Base-by-base conservation (phyloP, 768 basidiomycete species). In the Thelephora ganbajun region DNA sequence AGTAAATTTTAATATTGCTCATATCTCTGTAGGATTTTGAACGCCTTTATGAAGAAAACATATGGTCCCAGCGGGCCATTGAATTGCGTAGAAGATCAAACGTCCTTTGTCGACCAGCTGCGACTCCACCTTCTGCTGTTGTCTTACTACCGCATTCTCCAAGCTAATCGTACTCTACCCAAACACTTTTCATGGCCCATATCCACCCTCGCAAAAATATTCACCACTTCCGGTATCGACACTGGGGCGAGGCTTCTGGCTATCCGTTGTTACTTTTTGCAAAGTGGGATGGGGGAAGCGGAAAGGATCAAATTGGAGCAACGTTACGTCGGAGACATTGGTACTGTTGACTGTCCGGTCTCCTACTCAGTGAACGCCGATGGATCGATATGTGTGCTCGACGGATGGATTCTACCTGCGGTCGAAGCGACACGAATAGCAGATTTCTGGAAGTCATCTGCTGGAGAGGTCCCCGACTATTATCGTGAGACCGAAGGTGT, bases 321-420 rank as follows among this genome's bases (percentile, higher is more conserved):
- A 18, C 60, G 72, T 35, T 61, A 77, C 3, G 61, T 93, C 1
- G 86, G 87, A 14, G 71, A 77, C 43, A 59, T 68, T 3, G 73
- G 70, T 43, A 68, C 66, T 9, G 69, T 71, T 1, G 84, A 92
- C 45, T 87, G 80, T 50, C 67, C 63, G 12, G 61, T 89, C n/a
- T 65, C 70, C 6, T 80, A 72, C 56, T 80, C 75, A 0, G 54
- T 63, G 26, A 66, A 72, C 46, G 44, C 69, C 2, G 70, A 77
- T 44, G 79, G 75, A 20, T 66, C 60, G 35, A 58, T 53, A 14
- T 61, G 65, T 19, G 53, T 61, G 39, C 63, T 79, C 22, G 88
- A 94, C 62, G 87, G 83, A 11, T 94, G 90, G 91, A 65, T 93
- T 22, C 59, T 94, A 53, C 83, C 87, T 3, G 61, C 79, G 3